These are phyloP conservation scores for Helenozyma baotianmanensis DNA, from an alignment of 805 yeast species.

Conservation along the genomic window DNA sequence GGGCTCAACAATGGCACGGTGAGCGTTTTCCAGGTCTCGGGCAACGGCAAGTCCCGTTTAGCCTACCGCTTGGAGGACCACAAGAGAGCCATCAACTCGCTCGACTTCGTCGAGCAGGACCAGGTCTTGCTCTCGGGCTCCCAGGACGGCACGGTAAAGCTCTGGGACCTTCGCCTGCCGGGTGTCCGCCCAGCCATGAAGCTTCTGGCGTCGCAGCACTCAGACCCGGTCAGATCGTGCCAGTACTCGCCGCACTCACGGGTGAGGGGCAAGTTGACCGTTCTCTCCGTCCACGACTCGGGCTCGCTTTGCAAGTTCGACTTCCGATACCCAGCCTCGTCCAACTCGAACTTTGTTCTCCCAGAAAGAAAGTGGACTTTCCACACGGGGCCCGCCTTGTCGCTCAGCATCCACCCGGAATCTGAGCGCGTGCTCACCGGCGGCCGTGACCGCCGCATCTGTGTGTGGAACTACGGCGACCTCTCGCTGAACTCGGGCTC, in stretches of 20 bases:
- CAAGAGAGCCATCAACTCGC: conserved; percentile 37
- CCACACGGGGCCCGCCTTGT: conserved; percentile 86
- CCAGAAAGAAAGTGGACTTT: conserved; percentile 81
- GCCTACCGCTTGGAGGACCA: conserved; percentile 32
- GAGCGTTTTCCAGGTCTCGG: conserved; percentile 26
- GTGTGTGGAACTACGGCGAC: conserved; percentile 60
- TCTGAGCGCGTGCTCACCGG: conserved; percentile 81
- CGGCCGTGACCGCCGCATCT: conserved; percentile 83
- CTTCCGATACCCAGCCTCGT: conserved; percentile 40
- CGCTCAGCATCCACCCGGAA: conserved; percentile 85
- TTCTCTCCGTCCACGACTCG: conserved; percentile 82
- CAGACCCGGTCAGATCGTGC: conserved; percentile 65
- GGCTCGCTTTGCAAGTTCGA: conserved; percentile 90
- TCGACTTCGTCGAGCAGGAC: conserved; percentile 29
- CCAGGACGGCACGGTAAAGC: conserved; percentile 71
- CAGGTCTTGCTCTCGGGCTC: conserved; percentile 50
- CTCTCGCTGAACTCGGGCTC: conserved; percentile 16
- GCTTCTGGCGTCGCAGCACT: conserved; percentile 48
- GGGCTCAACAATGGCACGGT: conserved; percentile 37
- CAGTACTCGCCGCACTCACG: conserved; percentile 51
- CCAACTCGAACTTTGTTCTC: conserved; percentile 19
- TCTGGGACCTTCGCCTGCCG: conserved; percentile 65
- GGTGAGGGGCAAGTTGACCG: conserved; percentile 31
- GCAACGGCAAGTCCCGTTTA: conserved; percentile 29
- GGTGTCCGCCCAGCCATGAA: conserved; percentile 45